phyloP scores from a whole-genome alignment of 805 yeast genomes.

The Kodamaea kaohsiungensis region DNA sequence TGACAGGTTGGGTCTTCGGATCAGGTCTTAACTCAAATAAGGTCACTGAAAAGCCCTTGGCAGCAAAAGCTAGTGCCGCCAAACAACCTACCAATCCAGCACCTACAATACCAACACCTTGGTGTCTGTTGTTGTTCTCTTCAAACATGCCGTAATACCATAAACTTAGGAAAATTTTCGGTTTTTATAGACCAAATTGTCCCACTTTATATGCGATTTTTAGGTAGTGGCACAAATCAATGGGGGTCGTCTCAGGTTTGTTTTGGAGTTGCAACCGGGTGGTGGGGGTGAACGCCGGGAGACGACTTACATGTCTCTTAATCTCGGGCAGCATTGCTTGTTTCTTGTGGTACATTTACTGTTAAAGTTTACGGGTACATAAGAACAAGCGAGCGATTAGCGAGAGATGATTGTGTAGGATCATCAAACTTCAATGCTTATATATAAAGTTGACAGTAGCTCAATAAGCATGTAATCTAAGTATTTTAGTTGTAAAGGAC shows the following conservation, averaged over 20 bases:
- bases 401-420: not conserved
- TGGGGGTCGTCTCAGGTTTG: not conserved
- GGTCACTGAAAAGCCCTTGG: constrained; percentile 70
- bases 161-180: not conserved
- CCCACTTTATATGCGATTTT: not conserved
- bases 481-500: not conserved
- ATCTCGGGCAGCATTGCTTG: not conserved
- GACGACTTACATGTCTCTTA: not conserved
- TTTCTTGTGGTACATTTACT: not conserved
- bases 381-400: not conserved
- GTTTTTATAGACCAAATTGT: not conserved
- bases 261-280: not conserved
- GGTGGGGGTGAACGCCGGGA: not conserved
- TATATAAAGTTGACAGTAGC: not conserved
- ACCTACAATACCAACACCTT: constrained; percentile 63
- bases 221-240: not conserved
- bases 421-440: too few species aligned
- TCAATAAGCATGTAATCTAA: not conserved
- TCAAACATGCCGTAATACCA: constrained; percentile 7
- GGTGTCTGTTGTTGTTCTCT: constrained; percentile 12
- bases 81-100: constrained; percentile 91
- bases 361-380: not conserved
- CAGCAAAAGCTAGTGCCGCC: constrained; percentile 76
- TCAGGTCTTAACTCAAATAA: constrained; percentile 74
- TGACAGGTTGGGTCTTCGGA: constrained; percentile 43